These are phyloP conservation scores for Tetratostichococcus sp. DNA, from an alignment of 139 green algal species.

Conservation along the genomic window DNA sequence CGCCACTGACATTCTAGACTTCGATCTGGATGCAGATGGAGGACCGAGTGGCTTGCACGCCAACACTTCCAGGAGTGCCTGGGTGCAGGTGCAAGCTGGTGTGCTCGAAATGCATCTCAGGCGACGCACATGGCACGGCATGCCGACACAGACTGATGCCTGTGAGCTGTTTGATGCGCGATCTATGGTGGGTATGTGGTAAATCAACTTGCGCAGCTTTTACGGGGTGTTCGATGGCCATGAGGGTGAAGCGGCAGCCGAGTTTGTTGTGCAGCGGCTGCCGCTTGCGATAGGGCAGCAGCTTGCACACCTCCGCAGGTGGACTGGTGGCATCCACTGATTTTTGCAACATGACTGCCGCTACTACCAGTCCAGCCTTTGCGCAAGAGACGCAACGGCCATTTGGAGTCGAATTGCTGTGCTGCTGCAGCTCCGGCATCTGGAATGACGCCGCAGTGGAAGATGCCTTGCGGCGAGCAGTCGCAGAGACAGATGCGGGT, in stretches of 20 bases:
- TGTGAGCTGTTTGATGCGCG: no score
- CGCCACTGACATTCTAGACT: neutral
- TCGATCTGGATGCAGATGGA: constrained; percentile 31
- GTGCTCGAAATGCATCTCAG: no score
- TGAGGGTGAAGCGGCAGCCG: neutral
- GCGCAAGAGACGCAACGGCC: neutral
- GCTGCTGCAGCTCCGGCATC: neutral
- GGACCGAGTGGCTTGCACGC: constrained; percentile 17
- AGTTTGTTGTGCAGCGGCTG: neutral
- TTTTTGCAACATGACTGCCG: neutral
- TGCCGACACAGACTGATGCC: no score
- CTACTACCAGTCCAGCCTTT: no score
- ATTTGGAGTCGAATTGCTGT: neutral
- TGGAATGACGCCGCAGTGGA: neutral
- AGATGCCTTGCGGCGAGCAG: neutral
- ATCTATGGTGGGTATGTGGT: neutral
- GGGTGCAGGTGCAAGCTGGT: no score
- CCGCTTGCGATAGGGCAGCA: neutral
- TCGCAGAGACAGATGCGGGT: neutral
- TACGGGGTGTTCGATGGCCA: constrained; percentile 23
- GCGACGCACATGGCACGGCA: no score
- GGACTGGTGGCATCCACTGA: neutral
- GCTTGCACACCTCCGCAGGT: no score
- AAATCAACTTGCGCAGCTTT: constrained; percentile 3
- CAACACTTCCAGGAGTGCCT: neutral